These are phyloP conservation scores for Spathaspora girioi DNA, from an alignment of 805 yeast genomes.

Conservation along the genomic window DNA sequence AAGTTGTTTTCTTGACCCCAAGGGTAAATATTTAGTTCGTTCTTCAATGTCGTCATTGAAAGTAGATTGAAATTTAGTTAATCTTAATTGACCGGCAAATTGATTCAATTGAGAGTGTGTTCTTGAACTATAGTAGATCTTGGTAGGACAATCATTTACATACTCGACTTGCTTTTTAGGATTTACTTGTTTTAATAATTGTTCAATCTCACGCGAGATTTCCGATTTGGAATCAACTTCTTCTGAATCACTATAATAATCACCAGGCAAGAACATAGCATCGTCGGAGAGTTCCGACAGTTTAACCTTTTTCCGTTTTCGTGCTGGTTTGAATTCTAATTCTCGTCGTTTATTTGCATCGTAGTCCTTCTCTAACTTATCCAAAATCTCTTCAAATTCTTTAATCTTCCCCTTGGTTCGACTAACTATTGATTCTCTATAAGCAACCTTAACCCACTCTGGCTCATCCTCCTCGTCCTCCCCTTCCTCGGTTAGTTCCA, in stretches of 20 bases:
- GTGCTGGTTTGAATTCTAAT: slow-evolving; percentile 9
- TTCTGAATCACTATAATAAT: slow-evolving; percentile 31
- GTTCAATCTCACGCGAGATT: slow-evolving; percentile 46
- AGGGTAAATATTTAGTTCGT: slow-evolving; percentile 61
- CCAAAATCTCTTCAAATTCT: slow-evolving; percentile 41
- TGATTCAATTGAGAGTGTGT: slow-evolving; percentile 89
- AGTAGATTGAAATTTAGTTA: slow-evolving; percentile 65
- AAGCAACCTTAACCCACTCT: slow-evolving; percentile 55
- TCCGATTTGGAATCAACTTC: slow-evolving; percentile 20
- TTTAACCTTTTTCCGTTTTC: slow-evolving; percentile 6
- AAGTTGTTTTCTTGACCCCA: slow-evolving; percentile 82
- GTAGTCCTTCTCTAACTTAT: slow-evolving; percentile 25
- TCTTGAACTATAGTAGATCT: slow-evolving; percentile 73
- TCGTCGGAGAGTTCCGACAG: slow-evolving; percentile 7
- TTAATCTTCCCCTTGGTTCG: slow-evolving; percentile 21
- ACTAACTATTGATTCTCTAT: slow-evolving; percentile 28
- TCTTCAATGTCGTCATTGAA: slow-evolving; percentile 43
- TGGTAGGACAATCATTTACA: slow-evolving; percentile 26
- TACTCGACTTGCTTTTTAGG: slow-evolving; percentile 17
- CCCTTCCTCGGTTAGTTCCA: slow-evolving; percentile 2
- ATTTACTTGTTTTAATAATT: slow-evolving; percentile 43
- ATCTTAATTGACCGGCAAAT: slow-evolving; percentile 65
- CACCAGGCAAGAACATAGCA: slow-evolving; percentile 25
- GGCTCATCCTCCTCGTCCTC: slow-evolving; percentile 54
- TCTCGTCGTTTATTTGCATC: slow-evolving; percentile 12